A percentile compares a stretch with the other conserved stretches of the same genome.
Evolutionary conservation across 108 stramenopile genomes (phyloP).

Genomic region (Bacterosira constricta): DNA sequence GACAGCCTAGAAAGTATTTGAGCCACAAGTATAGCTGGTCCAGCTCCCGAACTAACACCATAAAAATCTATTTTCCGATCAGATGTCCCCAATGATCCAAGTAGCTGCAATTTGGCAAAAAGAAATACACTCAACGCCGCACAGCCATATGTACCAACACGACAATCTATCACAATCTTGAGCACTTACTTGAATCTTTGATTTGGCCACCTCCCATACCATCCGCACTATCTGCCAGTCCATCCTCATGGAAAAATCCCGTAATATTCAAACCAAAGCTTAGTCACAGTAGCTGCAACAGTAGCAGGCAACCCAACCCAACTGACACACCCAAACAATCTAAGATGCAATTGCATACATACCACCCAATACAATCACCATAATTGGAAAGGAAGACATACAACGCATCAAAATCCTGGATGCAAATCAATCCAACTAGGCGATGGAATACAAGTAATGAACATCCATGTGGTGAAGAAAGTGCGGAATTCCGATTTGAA

Average conservation of each 20-base stretch:
- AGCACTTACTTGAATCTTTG: slow-evolving; percentile 67
- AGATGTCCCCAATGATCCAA: slow-evolving; percentile 49
- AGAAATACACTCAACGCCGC: slow-evolving; percentile 63
- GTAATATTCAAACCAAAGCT: slow-evolving; percentile 52
- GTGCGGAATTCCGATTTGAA: slow-evolving; percentile 43
- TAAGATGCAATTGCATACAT: slow-evolving; percentile 40
- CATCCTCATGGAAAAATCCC: slow-evolving; percentile 87
- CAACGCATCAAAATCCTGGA: slow-evolving; percentile 76
- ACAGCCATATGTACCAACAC: slow-evolving; percentile 79
- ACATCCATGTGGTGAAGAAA: slow-evolving; percentile 63
- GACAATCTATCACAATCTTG: slow-evolving; percentile 81
- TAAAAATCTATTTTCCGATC: slow-evolving; percentile 35
- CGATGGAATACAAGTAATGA: slow-evolving; percentile 65
- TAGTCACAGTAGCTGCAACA: slow-evolving; percentile 39
- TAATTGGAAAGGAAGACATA: slow-evolving; percentile 68
- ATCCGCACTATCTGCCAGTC: slow-evolving; percentile 68
- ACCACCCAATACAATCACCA: slow-evolving; percentile 60
- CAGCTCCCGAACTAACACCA: slow-evolving; percentile 24
- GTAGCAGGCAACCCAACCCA: slow-evolving; percentile 44
- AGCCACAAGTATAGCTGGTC: slow-evolving; percentile 52
- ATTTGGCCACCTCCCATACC: slow-evolving; percentile 81
- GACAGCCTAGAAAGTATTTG: slow-evolving; percentile 64
- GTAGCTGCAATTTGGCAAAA: slow-evolving; percentile 54
- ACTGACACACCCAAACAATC: slow-evolving; percentile 39
- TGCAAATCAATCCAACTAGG: slow-evolving; percentile 70